phyloP scores from a whole-genome alignment of 129 eudicot species.

The Oenanthe sinensis region DNA sequence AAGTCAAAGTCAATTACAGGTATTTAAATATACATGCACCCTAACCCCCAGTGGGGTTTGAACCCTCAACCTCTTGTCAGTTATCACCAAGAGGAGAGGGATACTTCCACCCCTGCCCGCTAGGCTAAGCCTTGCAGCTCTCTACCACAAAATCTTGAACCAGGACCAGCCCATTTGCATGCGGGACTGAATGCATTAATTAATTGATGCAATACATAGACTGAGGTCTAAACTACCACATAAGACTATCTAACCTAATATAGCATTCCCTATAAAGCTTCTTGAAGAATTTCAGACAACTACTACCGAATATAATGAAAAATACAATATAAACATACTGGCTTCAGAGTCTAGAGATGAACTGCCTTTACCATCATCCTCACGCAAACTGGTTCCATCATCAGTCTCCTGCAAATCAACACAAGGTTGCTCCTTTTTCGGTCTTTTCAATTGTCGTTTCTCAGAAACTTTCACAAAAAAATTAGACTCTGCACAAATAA shows the following conservation, averaged over 20 bases:
- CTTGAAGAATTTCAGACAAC: neutral
- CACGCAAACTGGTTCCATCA: slow-evolving; percentile 28
- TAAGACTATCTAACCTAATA: neutral
- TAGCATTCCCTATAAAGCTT: neutral
- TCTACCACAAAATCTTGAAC: neutral
- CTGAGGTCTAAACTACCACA: neutral
- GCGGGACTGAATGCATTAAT: neutral
- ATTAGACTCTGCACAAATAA: slow-evolving; percentile 36
- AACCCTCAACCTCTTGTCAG: slow-evolving; percentile 31
- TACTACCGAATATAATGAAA: neutral
- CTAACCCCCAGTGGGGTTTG: neutral
- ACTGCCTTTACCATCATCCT: slow-evolving; percentile 23
- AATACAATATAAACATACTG: neutral
- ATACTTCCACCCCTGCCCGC: neutral
- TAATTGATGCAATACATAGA: neutral
- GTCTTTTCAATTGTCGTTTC: slow-evolving; percentile 30
- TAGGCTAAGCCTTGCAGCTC: neutral
- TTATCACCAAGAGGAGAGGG: slow-evolving; percentile 22
- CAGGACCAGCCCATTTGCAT: neutral
- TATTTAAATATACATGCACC: neutral
- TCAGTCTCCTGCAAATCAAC: slow-evolving; percentile 26
- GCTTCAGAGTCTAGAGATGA: neutral
- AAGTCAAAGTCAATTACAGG: neutral
- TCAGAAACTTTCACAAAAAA: slow-evolving; percentile 50
- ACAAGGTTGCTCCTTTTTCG: slow-evolving; percentile 19